Base-by-base conservation (phyloP, 2,329 filamentous ascomycete species). In the Cercospora beticola region DNA sequence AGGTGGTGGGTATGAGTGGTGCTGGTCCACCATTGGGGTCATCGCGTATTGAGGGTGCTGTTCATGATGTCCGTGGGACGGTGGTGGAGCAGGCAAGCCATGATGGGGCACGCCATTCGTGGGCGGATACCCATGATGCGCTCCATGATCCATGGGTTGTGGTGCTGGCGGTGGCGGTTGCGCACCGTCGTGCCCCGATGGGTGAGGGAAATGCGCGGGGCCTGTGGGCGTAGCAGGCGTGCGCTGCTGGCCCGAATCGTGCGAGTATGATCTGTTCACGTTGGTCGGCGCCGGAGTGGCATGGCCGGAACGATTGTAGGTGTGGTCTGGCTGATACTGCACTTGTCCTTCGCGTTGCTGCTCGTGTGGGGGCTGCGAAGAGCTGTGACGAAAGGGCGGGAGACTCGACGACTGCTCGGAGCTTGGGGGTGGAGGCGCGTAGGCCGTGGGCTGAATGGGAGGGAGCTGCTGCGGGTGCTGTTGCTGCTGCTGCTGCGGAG, bases 141-240 rank as follows among this genome's bases (percentile, higher is more conserved):
- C 67, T 57, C 71, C 74, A 73, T 76, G 75, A 7, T 76, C 76
- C 75, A 76, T 73, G 30, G 71, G 72, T 16, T 71, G 72, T 46
- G 70, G 69, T 40, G 70, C 70, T 60, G 67, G 63, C 60, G 71
- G 71, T 64, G 65, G 68, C 66, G 67, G 57, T 54, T 72, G 74
- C 21, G 73, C 71, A 56, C 74, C 72, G 65, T 78, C 76, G 58
- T 66, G 68, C 62, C 68, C 70, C 18, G 68, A 40, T 36, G 62
- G 46, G 23, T 62, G 71, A 64, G 70, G 52, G 46, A 67, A 71
- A 14, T 63, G 59, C 36, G 66, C 52, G 26, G 70, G 72, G 60
- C 71, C 76, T 62, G 74, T 74, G n/a, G 78, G 77, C n/a, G 77
- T 78, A 28, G 75, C 77, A 46, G 78, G 76, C 46, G 76, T 78